Percentiles rank a stretch among this genome's conserved stretches.
Conservation (phyloP, 768 basidiomycete species). For the Phylloporus sp. region DNA sequence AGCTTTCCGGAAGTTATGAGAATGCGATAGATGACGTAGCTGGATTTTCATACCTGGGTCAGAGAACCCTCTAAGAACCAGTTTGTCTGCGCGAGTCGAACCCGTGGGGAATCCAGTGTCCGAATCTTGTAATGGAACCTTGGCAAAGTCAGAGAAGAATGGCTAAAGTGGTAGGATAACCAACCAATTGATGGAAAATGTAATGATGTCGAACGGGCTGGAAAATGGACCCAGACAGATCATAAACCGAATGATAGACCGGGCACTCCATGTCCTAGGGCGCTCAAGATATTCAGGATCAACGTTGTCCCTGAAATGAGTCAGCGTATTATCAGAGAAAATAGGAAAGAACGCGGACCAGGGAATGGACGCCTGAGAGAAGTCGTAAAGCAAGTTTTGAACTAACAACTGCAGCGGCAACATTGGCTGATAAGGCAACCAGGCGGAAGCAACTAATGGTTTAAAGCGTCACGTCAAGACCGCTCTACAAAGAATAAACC, state of each 20-base stretch:
- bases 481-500: background rate
- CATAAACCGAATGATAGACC: conserved; percentile 35
- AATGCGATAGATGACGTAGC: background rate
- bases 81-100: conserved; percentile 32
- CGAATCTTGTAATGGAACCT: conserved; percentile 32
- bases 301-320: conserved; percentile 30
- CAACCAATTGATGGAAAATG: conserved; percentile 32
- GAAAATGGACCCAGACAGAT: conserved; percentile 34
- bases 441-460: conserved; percentile 31
- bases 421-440: conserved; percentile 37
- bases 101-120: conserved; percentile 23
- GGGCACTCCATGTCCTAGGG: conserved; percentile 30
- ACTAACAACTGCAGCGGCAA: conserved; percentile 29
- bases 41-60: conserved; percentile 28
- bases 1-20: conserved; percentile 17
- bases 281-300: conserved; percentile 33
- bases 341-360: conserved; percentile 18
- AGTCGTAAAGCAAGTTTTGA: conserved; percentile 34
- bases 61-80: conserved; percentile 35
- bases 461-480: background rate
- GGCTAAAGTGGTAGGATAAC: background rate
- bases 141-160: background rate
- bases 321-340: conserved; percentile 6
- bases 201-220: conserved; percentile 32
- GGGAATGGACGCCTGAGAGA: conserved; percentile 35